Conservation (phyloP, 2,329 filamentous ascomycete genomes). For the Pseudopithomyces maydicus region DNA sequence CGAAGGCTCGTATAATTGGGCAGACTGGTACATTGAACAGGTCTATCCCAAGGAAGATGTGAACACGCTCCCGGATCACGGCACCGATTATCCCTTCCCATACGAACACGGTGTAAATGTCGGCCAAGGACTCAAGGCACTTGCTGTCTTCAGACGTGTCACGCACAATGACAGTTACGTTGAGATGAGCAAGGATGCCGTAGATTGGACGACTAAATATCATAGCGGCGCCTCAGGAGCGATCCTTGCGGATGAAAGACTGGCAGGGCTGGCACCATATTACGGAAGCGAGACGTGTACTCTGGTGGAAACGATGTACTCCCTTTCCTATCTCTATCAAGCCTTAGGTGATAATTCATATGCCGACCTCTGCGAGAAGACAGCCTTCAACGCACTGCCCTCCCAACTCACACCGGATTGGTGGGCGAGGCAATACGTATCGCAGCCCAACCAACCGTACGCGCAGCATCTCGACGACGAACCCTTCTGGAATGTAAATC, state of each 20-base stretch:
- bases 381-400: constrained; percentile 62
- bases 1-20: constrained; percentile 39
- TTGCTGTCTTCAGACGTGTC: constrained; percentile 51
- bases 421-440: constrained; percentile 63
- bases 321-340: constrained; percentile 57
- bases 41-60: constrained; percentile 29
- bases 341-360: constrained; percentile 52
- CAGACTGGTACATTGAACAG: constrained; percentile 32
- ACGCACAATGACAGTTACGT: constrained; percentile 50
- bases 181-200: constrained; percentile 44
- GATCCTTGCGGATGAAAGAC: constrained; percentile 57
- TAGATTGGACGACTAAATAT: constrained; percentile 53
- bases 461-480: constrained; percentile 44
- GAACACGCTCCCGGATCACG: constrained; percentile 26
- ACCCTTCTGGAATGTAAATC: constrained; percentile 4
- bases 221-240: constrained; percentile 55
- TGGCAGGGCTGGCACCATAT: constrained; percentile 51
- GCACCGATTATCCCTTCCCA: constrained; percentile 22
- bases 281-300: constrained; percentile 57
- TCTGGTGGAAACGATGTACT: constrained; percentile 59
- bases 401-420: constrained; percentile 57
- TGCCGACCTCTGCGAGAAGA: constrained; percentile 58
- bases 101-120: constrained; percentile 29
- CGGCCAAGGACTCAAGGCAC: constrained; percentile 48
- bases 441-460: constrained; percentile 60